A percentile compares a stretch with the other conserved stretches of the same genome.
These are phyloP conservation scores for Dothideomycetes sp. DNA, from an alignment of 2,329 filamentous ascomycete genomes.

Conservation along the genomic window DNA sequence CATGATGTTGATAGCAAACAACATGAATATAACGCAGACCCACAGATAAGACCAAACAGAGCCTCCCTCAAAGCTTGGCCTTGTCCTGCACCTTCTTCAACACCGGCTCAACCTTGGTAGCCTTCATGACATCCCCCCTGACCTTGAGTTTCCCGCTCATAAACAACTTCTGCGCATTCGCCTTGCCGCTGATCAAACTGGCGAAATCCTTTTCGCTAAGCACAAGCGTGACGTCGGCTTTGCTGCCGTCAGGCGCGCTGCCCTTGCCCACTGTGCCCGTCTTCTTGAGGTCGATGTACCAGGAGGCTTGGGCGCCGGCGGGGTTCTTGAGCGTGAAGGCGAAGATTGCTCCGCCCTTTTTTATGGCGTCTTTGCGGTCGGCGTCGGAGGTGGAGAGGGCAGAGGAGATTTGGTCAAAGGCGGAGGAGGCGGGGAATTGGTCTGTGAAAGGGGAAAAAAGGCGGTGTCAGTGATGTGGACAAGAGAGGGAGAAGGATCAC, in stretches of 20 bases:
- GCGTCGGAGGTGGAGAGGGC: constrained; percentile 57
- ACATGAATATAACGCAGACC: too few species aligned
- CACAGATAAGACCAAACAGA: too few species aligned
- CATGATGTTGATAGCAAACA: too few species aligned
- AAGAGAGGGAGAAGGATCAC: too few species aligned
- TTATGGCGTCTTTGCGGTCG: constrained; percentile 78
- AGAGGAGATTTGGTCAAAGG: constrained; percentile 78
- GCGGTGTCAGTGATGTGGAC: background rate
- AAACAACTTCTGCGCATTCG: constrained; percentile 89
- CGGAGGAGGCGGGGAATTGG: constrained; percentile 71
- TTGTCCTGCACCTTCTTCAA: constrained; percentile 77
- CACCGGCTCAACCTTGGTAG: constrained; percentile 90
- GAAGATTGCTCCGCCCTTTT: constrained; percentile 78
- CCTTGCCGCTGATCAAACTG: constrained; percentile 73
- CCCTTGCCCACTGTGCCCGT: constrained; percentile 74
- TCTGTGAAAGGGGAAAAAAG: constrained; percentile 1
- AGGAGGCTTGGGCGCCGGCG: constrained; percentile 67
- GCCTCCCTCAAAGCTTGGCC: constrained; percentile 51
- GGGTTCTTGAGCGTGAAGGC: constrained; percentile 88
- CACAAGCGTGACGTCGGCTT: constrained; percentile 77
- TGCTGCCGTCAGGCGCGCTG: constrained; percentile 53
- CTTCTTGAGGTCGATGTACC: constrained; percentile 94
- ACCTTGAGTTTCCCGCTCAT: constrained; percentile 99
- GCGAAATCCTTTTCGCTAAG: constrained; percentile 81
- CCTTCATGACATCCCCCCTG: constrained; percentile 97